Evolutionary conservation across 306 rosid species (phyloP).

Genomic region (Vigna hirtella): DNA sequence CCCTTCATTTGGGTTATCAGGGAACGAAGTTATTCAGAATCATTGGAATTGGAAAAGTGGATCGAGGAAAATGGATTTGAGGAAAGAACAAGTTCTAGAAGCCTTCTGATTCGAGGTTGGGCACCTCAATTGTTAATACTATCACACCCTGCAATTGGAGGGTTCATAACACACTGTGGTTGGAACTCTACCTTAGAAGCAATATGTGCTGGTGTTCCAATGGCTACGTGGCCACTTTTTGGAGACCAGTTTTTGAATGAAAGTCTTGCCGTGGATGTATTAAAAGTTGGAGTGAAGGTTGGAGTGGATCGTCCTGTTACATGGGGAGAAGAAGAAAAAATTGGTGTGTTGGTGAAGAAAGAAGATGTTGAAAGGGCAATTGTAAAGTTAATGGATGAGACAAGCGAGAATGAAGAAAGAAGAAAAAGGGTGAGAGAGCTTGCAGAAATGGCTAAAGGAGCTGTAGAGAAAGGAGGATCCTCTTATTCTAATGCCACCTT

Average conservation of each 20-base stretch:
- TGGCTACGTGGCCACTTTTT: constrained; percentile 72
- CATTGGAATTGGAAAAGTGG: constrained; percentile 54
- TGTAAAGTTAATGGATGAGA: constrained; percentile 48
- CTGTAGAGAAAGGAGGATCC: constrained; percentile 68
- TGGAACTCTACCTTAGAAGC: constrained; percentile 70
- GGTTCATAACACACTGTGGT: constrained; percentile 69
- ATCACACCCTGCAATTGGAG: constrained; percentile 61
- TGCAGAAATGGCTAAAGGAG: constrained; percentile 49
- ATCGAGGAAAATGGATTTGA: constrained; percentile 48
- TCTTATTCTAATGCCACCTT: constrained; percentile 47
- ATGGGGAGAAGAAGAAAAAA: constrained; percentile 49
- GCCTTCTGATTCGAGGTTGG: constrained; percentile 64
- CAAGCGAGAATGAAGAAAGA: constrained; percentile 48
- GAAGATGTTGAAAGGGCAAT: constrained; percentile 54
- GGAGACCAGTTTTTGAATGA: constrained; percentile 60
- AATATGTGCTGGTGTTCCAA: constrained; percentile 58
- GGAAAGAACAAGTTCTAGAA: constrained; percentile 44
- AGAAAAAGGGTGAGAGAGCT: constrained; percentile 44
- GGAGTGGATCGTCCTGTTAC: constrained; percentile 40
- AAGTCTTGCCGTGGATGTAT: constrained; percentile 38
- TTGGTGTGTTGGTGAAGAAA: constrained; percentile 46
- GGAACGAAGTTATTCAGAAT: constrained; percentile 40
- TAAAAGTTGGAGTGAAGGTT: constrained; percentile 46
- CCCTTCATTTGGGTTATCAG: constrained; percentile 70
- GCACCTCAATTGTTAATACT: constrained; percentile 62